phyloP scores from a whole-genome alignment of 2,329 filamentous ascomycete species.

The Mycosphaerella sp. region DNA sequence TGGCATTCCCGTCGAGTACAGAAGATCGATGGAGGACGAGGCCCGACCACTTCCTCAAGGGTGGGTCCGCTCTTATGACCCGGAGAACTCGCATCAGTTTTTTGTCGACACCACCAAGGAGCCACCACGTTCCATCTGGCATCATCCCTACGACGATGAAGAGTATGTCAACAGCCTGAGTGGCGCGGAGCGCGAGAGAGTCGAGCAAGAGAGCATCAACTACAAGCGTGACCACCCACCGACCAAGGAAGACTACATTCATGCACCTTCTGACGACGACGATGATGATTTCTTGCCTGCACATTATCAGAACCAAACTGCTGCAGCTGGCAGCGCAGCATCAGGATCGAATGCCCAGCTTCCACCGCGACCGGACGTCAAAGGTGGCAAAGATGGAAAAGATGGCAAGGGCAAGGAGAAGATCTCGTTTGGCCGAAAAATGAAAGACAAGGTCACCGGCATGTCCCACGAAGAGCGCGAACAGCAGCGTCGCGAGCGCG shows the following conservation, averaged over 20 bases:
- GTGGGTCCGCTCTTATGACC: slow-evolving; percentile 54
- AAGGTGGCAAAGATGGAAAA: slow-evolving; percentile 24
- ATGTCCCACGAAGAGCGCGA: slow-evolving; percentile 52
- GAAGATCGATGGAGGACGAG: slow-evolving; percentile 59
- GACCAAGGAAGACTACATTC: slow-evolving; percentile 37
- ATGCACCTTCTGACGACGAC: slow-evolving; percentile 45
- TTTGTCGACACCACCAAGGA: slow-evolving; percentile 53
- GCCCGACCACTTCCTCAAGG: slow-evolving; percentile 48
- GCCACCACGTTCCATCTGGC: slow-evolving; percentile 55
- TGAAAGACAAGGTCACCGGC: slow-evolving; percentile 55
- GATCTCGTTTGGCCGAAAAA: slow-evolving; percentile 45
- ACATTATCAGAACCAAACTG: slow-evolving; percentile 8
- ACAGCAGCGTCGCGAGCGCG: slow-evolving; percentile 41
- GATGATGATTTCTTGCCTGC: slow-evolving; percentile 31
- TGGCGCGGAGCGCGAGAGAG: slow-evolving; percentile 44
- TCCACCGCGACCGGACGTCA: slow-evolving; percentile 22
- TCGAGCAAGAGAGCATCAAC: slow-evolving; percentile 37
- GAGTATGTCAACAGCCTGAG: slow-evolving; percentile 46
- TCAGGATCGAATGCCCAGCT: slow-evolving; percentile 18
- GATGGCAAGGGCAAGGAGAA: slow-evolving; percentile 20
- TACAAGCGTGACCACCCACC: slow-evolving; percentile 18
- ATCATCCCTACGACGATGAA: slow-evolving; percentile 56
- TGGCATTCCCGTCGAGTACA: slow-evolving; percentile 48
- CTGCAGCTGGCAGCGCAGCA: not conserved
- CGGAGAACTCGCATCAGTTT: slow-evolving; percentile 52